Evolutionary conservation across 2,329 filamentous ascomycete genomes (phyloP), one percentile per base, ranked within the genome.

Genomic region (Fusarium denticulatum): DNA sequence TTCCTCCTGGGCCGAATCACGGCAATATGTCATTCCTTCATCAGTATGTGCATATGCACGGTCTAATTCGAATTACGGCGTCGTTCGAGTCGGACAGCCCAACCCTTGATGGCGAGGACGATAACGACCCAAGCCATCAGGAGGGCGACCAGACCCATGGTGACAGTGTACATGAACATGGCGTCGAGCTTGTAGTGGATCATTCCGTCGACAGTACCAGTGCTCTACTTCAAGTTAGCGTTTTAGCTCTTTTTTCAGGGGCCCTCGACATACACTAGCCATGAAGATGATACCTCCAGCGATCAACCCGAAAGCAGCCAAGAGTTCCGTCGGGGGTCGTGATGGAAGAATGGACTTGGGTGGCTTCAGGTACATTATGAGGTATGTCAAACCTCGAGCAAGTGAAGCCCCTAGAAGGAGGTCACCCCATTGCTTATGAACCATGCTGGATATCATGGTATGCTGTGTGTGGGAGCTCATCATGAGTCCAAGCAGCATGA

Each of bases 141-240:
- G 57, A 97, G 86, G 5, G 92, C 92, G 3, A 94, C 93, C 12
- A 97, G 80, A 5, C 95, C 96, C 89, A 97, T 93, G 15, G 91
- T 93, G 39, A 97, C 89, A 1, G 94, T 97, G 82, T 97, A 97
- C 69, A 94, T 90, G 82, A 97, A 96, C 95, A 97, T 98, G 72
- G 94, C 94, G 79, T 97, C 93, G 22, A 97, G 85, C 8, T 91
- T 83, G 79, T 95, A 92, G 64, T 88, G 87, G 67, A 95, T 91
- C 85, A 97, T 94, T n/a, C 91, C 90, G 15, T 86, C 81, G 32
- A 98, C 89, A 0, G 93, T 93, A 79, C 97, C 94, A 63, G 89
- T 89, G 70, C 93, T 93, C 90, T 93, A 69, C 53, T 46, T 30
- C 12, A 15, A 32, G 55, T 74, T 39, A 76, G 61, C 9, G 13